phyloP scores from a whole-genome alignment of 2,329 filamentous ascomycete genomes.

The Aspergillus puulaauensis region DNA sequence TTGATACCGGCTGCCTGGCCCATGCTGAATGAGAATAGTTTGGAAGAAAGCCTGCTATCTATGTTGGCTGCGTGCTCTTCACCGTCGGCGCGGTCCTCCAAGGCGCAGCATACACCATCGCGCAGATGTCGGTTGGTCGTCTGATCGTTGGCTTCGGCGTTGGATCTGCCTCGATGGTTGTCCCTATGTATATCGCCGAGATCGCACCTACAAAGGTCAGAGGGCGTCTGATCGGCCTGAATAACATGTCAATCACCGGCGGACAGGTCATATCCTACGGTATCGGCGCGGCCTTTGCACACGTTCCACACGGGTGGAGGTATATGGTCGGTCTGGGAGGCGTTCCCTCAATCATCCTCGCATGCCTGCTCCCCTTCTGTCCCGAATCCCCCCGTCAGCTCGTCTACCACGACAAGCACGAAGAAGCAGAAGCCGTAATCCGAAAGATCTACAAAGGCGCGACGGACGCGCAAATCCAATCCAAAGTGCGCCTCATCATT shows the following conservation, averaged over 20 bases:
- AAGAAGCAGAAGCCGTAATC: constrained; percentile 34
- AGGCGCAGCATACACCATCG: constrained; percentile 37
- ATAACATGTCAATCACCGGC: constrained; percentile 49
- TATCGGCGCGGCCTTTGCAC: constrained; percentile 42
- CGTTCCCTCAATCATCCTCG: constrained; percentile 48
- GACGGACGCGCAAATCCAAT: constrained; percentile 44
- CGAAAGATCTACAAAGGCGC: constrained; percentile 27
- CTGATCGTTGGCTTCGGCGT: constrained; percentile 52
- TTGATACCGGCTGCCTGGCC: constrained; percentile 15
- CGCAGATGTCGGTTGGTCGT: constrained; percentile 47
- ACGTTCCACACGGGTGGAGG: constrained; percentile 48
- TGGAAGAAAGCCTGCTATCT: constrained; percentile 45
- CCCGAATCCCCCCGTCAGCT: constrained; percentile 31
- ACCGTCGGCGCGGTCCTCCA: constrained; percentile 39
- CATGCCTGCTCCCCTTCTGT: constrained; percentile 46
- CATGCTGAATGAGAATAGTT: too few relatives aligned
- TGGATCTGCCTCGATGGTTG: constrained; percentile 49
- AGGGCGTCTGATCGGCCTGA: constrained; percentile 39
- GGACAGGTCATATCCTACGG: constrained; percentile 45
- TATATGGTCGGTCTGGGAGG: constrained; percentile 53
- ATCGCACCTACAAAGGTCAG: constrained; percentile 51
- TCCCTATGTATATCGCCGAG: constrained; percentile 51
- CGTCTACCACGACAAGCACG: constrained; percentile 17
- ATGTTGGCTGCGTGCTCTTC: constrained; percentile 43
- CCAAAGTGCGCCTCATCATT: constrained; percentile 38